These are phyloP conservation scores for Rhododendron kiyosumense DNA, from an alignment of 148 eudicot species.

Conservation along the genomic window DNA sequence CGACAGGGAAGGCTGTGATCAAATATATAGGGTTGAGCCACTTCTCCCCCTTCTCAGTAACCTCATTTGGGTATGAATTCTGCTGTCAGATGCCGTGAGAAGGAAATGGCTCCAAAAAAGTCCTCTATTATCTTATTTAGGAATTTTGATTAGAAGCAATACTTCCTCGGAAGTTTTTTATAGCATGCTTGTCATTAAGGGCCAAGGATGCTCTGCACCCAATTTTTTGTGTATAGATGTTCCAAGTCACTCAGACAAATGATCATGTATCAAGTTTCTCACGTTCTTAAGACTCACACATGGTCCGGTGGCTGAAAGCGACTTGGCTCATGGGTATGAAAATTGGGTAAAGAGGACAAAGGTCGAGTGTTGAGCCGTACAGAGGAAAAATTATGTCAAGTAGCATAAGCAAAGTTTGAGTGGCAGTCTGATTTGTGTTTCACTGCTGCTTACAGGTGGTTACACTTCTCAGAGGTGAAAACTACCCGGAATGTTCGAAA, in stretches of 20 bases:
- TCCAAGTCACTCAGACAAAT: background rate
- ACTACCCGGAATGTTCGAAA: slow-evolving; percentile 9
- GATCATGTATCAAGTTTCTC: background rate
- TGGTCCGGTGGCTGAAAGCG: background rate
- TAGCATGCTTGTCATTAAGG: background rate
- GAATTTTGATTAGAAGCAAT: background rate
- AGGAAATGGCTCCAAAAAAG: background rate
- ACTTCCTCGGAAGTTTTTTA: background rate
- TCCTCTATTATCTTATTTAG: background rate
- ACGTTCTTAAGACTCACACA: background rate
- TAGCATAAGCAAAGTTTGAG: background rate
- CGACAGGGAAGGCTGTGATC: background rate
- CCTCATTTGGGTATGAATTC: background rate
- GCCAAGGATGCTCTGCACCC: background rate
- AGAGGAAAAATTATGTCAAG: background rate
- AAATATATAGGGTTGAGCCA: background rate
- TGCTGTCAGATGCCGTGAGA: background rate
- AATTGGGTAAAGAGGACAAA: background rate
- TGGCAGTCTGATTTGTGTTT: background rate
- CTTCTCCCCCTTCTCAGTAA: background rate
- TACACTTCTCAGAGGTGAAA: slow-evolving; percentile 46
- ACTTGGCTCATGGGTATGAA: background rate
- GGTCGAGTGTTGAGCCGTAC: background rate
- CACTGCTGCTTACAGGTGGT: slow-evolving; percentile 36
- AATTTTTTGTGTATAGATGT: background rate